Percentiles rank a stretch among this genome's conserved stretches.
These are phyloP conservation scores for Pythium phragmitis DNA, from an alignment of 352 stramenopile species.

Conservation along the genomic window DNA sequence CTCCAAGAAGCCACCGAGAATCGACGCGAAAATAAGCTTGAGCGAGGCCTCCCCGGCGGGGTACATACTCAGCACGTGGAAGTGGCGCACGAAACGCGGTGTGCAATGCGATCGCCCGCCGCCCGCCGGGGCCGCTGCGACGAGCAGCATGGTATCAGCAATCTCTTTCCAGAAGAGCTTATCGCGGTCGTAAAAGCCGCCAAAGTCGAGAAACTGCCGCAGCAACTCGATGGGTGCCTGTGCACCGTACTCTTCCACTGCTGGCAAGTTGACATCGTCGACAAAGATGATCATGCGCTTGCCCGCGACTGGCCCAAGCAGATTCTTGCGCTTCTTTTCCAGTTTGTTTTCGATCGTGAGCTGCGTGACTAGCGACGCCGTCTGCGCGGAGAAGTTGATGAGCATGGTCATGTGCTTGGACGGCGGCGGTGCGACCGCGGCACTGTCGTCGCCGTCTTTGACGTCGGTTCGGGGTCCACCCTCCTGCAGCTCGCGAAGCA, in stretches of 20 bases:
- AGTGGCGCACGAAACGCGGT: slow-evolving; percentile 93
- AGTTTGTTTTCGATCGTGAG: slow-evolving; percentile 91
- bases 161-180: slow-evolving; percentile 98
- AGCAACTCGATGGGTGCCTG: slow-evolving; percentile 94
- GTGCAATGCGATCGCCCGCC: slow-evolving; percentile 87
- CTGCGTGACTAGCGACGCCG: slow-evolving; percentile 34
- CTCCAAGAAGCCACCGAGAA: slow-evolving; percentile 91
- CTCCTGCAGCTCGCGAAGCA: slow-evolving; percentile 45
- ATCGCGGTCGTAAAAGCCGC: slow-evolving; percentile 95
- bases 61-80: slow-evolving; percentile 95
- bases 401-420: slow-evolving; percentile 73
- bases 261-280: slow-evolving; percentile 95
- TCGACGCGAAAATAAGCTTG: slow-evolving; percentile 92
- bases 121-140: slow-evolving; percentile 88
- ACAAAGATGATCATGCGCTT: slow-evolving; percentile 94
- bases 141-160: slow-evolving; percentile 90
- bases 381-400: slow-evolving; percentile 92
- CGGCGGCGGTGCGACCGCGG: slow-evolving; percentile 12
- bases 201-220: slow-evolving; percentile 94
- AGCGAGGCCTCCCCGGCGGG: slow-evolving; percentile 84
- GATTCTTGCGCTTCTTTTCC: slow-evolving; percentile 95
- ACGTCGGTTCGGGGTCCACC: not conserved
- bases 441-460: slow-evolving; percentile 25
- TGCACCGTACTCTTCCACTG: slow-evolving; percentile 93
- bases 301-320: slow-evolving; percentile 86